Evolutionary conservation across 1,284 basidiomycete species (phyloP).

Genomic region (Exsudoporus floridanus): DNA sequence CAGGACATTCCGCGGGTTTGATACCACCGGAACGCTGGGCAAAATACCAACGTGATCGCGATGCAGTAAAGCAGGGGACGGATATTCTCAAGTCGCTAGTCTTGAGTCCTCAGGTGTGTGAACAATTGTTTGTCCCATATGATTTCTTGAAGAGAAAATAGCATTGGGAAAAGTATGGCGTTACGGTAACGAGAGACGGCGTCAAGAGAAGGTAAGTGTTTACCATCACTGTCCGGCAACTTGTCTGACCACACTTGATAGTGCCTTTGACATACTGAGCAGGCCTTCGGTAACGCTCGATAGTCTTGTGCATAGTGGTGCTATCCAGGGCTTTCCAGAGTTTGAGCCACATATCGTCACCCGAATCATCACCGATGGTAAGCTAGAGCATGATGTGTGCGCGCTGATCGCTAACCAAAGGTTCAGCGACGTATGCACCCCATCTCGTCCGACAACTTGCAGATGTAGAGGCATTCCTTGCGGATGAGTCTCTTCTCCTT

Average conservation of each 20-base stretch:
- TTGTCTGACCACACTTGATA: slow-evolving; percentile 27
- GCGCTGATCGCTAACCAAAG: not conserved
- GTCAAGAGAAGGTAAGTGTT: slow-evolving; percentile 52
- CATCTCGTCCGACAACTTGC: slow-evolving; percentile 70
- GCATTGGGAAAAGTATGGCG: slow-evolving; percentile 60
- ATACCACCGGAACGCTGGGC: slow-evolving; percentile 68
- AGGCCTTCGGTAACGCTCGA: slow-evolving; percentile 56
- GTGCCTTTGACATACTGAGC: slow-evolving; percentile 76
- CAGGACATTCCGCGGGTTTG: slow-evolving; percentile 54
- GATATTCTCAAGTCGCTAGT: slow-evolving; percentile 47
- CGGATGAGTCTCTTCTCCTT: slow-evolving; percentile 73
- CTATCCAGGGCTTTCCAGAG: slow-evolving; percentile 55
- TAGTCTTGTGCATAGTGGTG: slow-evolving; percentile 39
- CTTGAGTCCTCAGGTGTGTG: slow-evolving; percentile 60
- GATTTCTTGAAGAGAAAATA: slow-evolving; percentile 26
- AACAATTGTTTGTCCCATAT: not conserved
- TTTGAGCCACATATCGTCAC: slow-evolving; percentile 54
- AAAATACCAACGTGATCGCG: slow-evolving; percentile 47
- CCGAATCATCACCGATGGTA: slow-evolving; percentile 74
- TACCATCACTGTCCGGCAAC: not conserved
- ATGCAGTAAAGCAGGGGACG: slow-evolving; percentile 52
- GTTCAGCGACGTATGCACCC: slow-evolving; percentile 47
- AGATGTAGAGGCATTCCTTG: slow-evolving; percentile 73
- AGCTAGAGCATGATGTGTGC: not conserved
- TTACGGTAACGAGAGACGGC: slow-evolving; percentile 60